Base-by-base conservation (phyloP, 306 rosid species). In the Alnus glutinosa region DNA sequence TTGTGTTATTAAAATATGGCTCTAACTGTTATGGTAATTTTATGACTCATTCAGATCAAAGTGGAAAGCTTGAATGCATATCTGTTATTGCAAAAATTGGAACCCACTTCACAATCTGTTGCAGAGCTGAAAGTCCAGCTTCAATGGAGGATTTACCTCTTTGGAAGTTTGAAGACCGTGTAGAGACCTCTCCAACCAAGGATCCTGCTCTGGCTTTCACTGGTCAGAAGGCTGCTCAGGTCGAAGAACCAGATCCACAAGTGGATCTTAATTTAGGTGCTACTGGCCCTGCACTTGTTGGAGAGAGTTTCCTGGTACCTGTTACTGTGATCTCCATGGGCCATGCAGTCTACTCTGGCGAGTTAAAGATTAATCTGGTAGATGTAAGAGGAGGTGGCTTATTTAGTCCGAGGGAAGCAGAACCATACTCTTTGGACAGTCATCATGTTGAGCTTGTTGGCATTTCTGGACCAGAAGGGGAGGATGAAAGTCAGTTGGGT, bases 61-160 rank as follows among this genome's bases (percentile, higher is more conserved):
- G 98, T 78, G 98, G 99, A 74, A 95, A 95, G 79, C 97, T 93
- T 55, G 99, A 95, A 79, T 95, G 99, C 83, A 76, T 84, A 73
- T 93, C 94, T 52, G 94, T 93, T 83, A 75, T 88, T 87, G 98
- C 93, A 2, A 93, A 89, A 86, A 86, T 95, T 81, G 96, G 94
- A 73, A 87, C 90, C 49, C 92, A 89, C 86, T 91, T 93, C 77
- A 80, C 91, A 37, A 95, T 95, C 81, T 90, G 98, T 88, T 90
- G 99, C 86, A 90, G 92, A 84, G 98, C 97, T 69, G 99, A 93
- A 83, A 95, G 97, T 78, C 99, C 99, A 42, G 96, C 93, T 75
- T 93, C 99, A 42, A 87, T 93, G 91, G 90, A 89, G 84, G 90
- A 86, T 79, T 87, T 95, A 86, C 94, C 98, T 73, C 88, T 91